Conservation (phyloP, 2,329 filamentous ascomycete species). For the Hypomyces rosellus region DNA sequence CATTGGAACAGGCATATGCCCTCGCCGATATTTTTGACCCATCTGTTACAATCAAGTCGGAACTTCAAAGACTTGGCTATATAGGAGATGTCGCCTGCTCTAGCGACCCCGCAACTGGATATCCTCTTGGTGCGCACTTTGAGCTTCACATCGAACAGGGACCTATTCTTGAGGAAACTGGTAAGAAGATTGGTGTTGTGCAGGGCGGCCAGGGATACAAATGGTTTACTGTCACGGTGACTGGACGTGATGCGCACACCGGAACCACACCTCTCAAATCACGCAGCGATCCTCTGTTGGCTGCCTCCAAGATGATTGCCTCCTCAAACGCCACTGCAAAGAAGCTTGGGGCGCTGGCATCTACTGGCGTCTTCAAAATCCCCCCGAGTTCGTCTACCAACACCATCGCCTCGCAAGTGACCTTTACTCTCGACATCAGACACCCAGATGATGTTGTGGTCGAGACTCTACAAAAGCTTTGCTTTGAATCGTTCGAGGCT, state of each 20-base stretch:
- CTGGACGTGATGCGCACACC: slow-evolving; percentile 25
- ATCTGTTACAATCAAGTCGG: slow-evolving; percentile 22
- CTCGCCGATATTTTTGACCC: slow-evolving; percentile 50
- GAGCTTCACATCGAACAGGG: slow-evolving; percentile 78
- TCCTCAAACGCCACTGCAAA: slow-evolving; percentile 23
- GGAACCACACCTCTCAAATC: slow-evolving; percentile 27
- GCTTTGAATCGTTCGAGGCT: slow-evolving; percentile 17
- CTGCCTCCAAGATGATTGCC: slow-evolving; percentile 29
- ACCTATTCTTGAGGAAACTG: slow-evolving; percentile 49
- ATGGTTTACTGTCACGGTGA: slow-evolving; percentile 25
- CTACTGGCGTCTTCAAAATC: slow-evolving; percentile 26
- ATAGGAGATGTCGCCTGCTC: slow-evolving; percentile 14
- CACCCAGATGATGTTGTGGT: slow-evolving; percentile 49
- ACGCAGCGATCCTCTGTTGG: slow-evolving; percentile 29
- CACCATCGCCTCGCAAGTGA: slow-evolving; percentile 60
- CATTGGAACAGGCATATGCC: slow-evolving; percentile 54
- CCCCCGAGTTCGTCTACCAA: slow-evolving; percentile 61
- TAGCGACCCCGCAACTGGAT: slow-evolving; percentile 10
- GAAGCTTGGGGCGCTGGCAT: slow-evolving; percentile 20
- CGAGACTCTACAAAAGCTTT: slow-evolving; percentile 31
- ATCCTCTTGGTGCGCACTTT: slow-evolving; percentile 70
- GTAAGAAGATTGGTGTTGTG: slow-evolving; percentile 25
- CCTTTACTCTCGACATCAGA: slow-evolving; percentile 61
- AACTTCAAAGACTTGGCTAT: slow-evolving; percentile 64
- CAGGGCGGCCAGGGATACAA: slow-evolving; percentile 27